Evolutionary conservation across 2,329 filamentous ascomycete genomes (phyloP).

Genomic region (Epicoccum sorghinum): DNA sequence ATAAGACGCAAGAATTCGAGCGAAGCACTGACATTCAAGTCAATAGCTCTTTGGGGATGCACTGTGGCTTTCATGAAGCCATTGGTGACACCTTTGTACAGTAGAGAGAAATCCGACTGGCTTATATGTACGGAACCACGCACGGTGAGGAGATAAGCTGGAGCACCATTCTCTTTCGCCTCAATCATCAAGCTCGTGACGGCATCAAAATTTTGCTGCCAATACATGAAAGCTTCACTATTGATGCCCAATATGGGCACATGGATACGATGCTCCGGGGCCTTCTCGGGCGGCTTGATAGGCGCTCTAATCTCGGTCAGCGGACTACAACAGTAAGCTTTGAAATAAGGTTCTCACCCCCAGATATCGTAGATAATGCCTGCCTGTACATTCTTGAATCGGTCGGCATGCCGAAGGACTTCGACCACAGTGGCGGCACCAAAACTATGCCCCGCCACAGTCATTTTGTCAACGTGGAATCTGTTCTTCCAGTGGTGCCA

Average conservation of each 20-base stretch:
- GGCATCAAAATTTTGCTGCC: constrained; percentile 67
- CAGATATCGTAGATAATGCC: constrained; percentile 72
- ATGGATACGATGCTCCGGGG: constrained; percentile 54
- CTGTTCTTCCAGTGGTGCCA: constrained; percentile 64
- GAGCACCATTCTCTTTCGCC: constrained; percentile 55
- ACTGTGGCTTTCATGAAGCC: constrained; percentile 67
- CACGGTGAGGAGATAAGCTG: constrained; percentile 55
- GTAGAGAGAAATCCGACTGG: constrained; percentile 69
- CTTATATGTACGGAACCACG: constrained; percentile 69
- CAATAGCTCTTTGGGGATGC: constrained; percentile 66
- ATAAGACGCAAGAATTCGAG: constrained; percentile 67
- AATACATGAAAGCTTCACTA: constrained; percentile 73
- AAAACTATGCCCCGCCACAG: constrained; percentile 70
- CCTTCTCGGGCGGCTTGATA: constrained; percentile 50
- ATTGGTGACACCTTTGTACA: constrained; percentile 66
- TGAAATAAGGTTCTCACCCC: constrained; percentile 46
- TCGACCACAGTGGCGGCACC: constrained; percentile 69
- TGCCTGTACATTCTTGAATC: constrained; percentile 65
- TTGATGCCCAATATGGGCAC: constrained; percentile 68
- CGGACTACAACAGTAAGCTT: neutral
- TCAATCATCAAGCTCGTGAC: constrained; percentile 64
- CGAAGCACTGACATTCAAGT: constrained; percentile 66
- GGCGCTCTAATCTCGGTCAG: constrained; percentile 50
- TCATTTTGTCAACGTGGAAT: constrained; percentile 64
- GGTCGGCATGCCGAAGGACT: constrained; percentile 60